Base-by-base conservation (phyloP, 2,329 filamentous ascomycete genomes). In the Metarhizium humberi region DNA sequence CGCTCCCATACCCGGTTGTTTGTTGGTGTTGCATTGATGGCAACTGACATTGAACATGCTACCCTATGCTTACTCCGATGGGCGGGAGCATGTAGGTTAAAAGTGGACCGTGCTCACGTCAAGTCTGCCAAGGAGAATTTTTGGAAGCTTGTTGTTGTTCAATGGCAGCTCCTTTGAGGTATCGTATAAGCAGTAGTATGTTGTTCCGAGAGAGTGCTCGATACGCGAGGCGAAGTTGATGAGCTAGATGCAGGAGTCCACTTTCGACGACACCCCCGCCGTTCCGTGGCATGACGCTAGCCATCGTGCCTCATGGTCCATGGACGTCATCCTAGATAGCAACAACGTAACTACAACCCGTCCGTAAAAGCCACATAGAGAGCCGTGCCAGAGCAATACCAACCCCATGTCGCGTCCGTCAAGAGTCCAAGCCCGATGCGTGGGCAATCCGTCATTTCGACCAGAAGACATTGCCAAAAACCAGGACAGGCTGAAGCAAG, bases 381-480 rank as follows among this genome's bases (percentile, higher is more conserved):
- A 6, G n/a, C 42, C 42, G 14, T 45, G 32, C 42, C 16, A 14
- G 20, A 20, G 40, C 47, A 52, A 43, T 16, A 8, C 16, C 50
- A 50, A 40, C n/a, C 6, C 10, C 50, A 71, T 71, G 68, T 60
- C 67, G 51, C 64, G 56, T 43, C 57, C 56, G 25, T 42, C 60
- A 20, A 66, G 58, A 42, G 68, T 71, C 51, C 60, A 34, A n/a
- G 53, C 61, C 13, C 67, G 73, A 61, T 80, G 77, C 64, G 69
- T 75, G 50, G 76, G 75, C 54, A 75, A 69, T 50, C 67, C 72
- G 30, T 60, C 66, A 38, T 79, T 79, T 61, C 68, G 70, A 40
- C 77, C 77, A 3, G 64, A 69, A 7, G 59, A 69, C 13, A 71
- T 74, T 55, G 63, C 73, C 58, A 57, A 66, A 25, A 73, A 79